Conservation (phyloP, 78 protist species). For the Cavenderia fasciculata region DNA sequence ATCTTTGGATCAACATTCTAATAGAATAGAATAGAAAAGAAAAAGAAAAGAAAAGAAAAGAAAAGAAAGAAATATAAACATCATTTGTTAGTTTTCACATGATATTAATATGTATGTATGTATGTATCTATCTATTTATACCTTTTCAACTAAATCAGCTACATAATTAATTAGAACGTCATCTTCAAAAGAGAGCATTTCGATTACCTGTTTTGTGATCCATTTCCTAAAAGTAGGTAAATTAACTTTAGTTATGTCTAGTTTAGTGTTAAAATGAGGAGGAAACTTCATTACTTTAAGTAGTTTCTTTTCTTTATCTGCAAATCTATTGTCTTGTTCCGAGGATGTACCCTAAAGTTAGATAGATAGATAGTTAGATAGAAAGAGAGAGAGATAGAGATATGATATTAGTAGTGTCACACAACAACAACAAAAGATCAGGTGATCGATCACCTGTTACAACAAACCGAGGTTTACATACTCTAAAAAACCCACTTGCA, state of each 20-base stretch:
- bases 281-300: slow-evolving; percentile 81
- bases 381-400: too few species aligned
- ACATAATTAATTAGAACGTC: slow-evolving; percentile 29
- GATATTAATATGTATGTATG: too few species aligned
- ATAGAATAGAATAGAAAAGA: too few species aligned
- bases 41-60: too few species aligned
- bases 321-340: slow-evolving; percentile 88
- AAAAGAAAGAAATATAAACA: too few species aligned
- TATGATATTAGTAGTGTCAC: too few species aligned
- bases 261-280: slow-evolving; percentile 50
- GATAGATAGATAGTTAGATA: neutral
- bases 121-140: neutral
- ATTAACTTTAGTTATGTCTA: slow-evolving; percentile 51
- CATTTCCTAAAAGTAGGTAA: slow-evolving; percentile 44
- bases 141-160: slow-evolving; percentile 6
- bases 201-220: slow-evolving; percentile 23
- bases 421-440: neutral
- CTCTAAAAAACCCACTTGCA: neutral
- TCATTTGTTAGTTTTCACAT: too few species aligned
- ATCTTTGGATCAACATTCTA: slow-evolving; percentile 77
- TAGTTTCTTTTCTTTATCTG: slow-evolving; percentile 85
- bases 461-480: neutral
- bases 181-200: slow-evolving; percentile 7
- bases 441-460: neutral
- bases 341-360: slow-evolving; percentile 76